Conservation (phyloP, 2,329 filamentous ascomycete species). For the Ophiosphaerella herpotricha region DNA sequence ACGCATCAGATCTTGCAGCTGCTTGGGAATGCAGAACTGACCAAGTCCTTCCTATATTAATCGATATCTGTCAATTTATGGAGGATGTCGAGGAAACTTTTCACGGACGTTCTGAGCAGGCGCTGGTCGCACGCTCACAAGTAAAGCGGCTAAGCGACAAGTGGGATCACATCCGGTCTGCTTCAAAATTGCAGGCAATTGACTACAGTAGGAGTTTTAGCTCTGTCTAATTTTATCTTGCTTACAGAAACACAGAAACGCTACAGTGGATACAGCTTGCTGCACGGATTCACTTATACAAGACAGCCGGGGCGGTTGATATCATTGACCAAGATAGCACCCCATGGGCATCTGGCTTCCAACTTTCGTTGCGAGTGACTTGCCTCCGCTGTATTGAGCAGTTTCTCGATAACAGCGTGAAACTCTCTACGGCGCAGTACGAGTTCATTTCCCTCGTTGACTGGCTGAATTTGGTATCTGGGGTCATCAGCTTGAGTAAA, state of each 20-base stretch:
- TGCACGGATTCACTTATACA: slow-evolving; percentile 36
- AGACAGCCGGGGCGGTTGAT: slow-evolving; percentile 32
- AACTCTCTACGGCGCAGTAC: slow-evolving; percentile 32
- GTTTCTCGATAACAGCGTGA: slow-evolving; percentile 38
- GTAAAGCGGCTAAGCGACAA: slow-evolving; percentile 40
- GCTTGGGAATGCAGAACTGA: slow-evolving; percentile 39
- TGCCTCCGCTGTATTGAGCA: slow-evolving; percentile 39
- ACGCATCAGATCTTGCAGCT: slow-evolving; percentile 38
- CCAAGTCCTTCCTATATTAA: slow-evolving; percentile 32
- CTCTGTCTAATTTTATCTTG: neutral
- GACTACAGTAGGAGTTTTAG: slow-evolving; percentile 34
- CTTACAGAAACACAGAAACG: slow-evolving; percentile 29
- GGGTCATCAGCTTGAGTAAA: slow-evolving; percentile 36
- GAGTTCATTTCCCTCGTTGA: slow-evolving; percentile 38
- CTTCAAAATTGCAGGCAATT: slow-evolving; percentile 33
- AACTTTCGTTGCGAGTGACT: slow-evolving; percentile 40
- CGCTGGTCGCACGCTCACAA: slow-evolving; percentile 37
- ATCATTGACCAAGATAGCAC: slow-evolving; percentile 34
- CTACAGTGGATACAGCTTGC: slow-evolving; percentile 40
- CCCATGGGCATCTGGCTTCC: slow-evolving; percentile 41
- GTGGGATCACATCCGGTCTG: slow-evolving; percentile 37
- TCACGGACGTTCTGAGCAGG: slow-evolving; percentile 29
- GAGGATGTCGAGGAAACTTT: slow-evolving; percentile 45
- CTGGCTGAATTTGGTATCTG: slow-evolving; percentile 39
- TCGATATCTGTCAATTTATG: slow-evolving; percentile 41